These are phyloP conservation scores for Logfia minima DNA, from an alignment of 129 eudicot species.

Conservation along the genomic window DNA sequence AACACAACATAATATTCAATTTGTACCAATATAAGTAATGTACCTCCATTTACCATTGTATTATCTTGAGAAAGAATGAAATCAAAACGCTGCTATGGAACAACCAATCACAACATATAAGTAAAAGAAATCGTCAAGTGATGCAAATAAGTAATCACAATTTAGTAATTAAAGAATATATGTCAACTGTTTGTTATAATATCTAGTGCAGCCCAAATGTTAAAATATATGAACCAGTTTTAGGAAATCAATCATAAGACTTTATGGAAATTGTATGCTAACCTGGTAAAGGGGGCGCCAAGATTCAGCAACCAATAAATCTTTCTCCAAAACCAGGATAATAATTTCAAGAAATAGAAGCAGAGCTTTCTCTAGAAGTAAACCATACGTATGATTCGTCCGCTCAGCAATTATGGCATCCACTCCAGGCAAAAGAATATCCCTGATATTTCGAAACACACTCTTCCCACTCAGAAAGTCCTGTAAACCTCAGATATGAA, in stretches of 20 bases:
- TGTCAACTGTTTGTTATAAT: background rate
- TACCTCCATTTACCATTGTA: constrained; percentile 11
- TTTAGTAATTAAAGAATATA: background rate
- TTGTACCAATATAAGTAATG: no score
- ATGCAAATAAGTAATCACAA: background rate
- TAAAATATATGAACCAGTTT: background rate
- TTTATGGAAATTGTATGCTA: background rate
- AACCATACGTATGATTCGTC: constrained; percentile 72
- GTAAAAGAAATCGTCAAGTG: background rate
- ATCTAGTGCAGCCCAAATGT: constrained; percentile 13
- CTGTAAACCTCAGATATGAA: constrained; percentile 43
- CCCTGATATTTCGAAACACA: constrained; percentile 74
- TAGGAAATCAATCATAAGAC: constrained; percentile 8
- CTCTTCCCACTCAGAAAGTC: constrained; percentile 97
- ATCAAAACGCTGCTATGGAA: constrained; percentile 75
- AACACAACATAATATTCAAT: no score
- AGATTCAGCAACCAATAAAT: constrained; percentile 59
- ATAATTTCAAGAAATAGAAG: constrained; percentile 66
- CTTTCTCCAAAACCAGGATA: constrained; percentile 78
- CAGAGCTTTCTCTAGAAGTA: constrained; percentile 76
- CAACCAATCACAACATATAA: constrained; percentile 12
- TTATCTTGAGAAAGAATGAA: constrained; percentile 88
- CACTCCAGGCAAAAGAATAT: constrained; percentile 82
- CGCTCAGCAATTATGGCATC: constrained; percentile 74
- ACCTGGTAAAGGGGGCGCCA: constrained; percentile 98